A percentile compares a stretch with the other conserved stretches of the same genome.
Evolutionary conservation across 2,329 filamentous ascomycete genomes (phyloP).

Genomic region (Fusarium secorum): DNA sequence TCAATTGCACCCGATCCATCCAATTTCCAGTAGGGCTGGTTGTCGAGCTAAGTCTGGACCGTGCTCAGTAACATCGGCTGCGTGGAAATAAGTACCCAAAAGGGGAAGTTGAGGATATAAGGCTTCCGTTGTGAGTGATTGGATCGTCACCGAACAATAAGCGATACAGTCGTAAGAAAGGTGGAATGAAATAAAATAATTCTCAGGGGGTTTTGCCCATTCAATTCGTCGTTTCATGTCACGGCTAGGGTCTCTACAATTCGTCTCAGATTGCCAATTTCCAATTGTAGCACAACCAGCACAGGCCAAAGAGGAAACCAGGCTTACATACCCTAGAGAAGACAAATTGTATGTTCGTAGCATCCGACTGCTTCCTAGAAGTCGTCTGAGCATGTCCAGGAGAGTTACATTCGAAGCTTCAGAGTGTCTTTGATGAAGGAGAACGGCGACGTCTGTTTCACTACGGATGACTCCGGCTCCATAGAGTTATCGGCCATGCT

Average conservation of each 20-base stretch:
- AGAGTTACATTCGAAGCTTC: constrained; percentile 18
- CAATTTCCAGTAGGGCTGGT: constrained; percentile 22
- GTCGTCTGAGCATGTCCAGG: neutral
- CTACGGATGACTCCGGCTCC: constrained; percentile 15
- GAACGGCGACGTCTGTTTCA: constrained; percentile 13
- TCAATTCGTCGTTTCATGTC: constrained; percentile 36
- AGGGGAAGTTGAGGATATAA: constrained; percentile 4
- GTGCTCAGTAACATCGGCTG: neutral
- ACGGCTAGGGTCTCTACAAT: constrained; percentile 21
- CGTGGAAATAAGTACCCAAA: constrained; percentile 4
- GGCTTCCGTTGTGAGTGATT: neutral
- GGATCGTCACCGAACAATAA: neutral
- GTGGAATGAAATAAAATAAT: neutral
- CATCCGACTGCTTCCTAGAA: neutral
- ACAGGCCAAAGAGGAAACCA: constrained; percentile 8
- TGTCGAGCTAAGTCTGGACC: constrained; percentile 2
- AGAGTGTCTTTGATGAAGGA: neutral
- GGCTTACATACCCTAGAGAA: constrained; percentile 17
- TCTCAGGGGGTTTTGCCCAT: constrained; percentile 23
- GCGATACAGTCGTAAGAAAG: neutral
- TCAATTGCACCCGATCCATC: constrained; percentile 3
- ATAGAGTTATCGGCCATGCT: constrained; percentile 29
- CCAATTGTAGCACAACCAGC: constrained; percentile 20
- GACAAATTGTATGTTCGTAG: neutral
- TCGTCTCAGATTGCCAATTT: constrained; percentile 43